Percentiles rank a stretch among this genome's conserved stretches.
These are phyloP conservation scores for Liriodendron chinense DNA, from an alignment of 164 flowering plant species.

Conservation along the genomic window DNA sequence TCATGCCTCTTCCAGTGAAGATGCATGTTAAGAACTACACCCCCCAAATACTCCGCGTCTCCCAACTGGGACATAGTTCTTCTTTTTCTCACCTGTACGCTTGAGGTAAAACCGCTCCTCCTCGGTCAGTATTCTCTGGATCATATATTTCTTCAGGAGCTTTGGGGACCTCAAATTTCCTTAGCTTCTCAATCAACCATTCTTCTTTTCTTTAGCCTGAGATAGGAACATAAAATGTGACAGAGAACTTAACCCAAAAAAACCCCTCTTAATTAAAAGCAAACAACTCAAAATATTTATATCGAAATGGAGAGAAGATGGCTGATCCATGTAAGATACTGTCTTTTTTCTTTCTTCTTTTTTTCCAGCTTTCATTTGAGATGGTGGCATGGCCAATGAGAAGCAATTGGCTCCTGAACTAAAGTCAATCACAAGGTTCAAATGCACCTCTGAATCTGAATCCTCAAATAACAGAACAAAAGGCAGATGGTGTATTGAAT, in stretches of 20 bases:
- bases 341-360: not conserved
- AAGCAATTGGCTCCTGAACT: no score
- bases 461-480: no score
- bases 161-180: conserved; percentile 68
- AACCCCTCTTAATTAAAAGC: not conserved
- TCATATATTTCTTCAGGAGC: conserved; percentile 61
- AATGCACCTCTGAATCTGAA: no score
- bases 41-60: conserved; percentile 95
- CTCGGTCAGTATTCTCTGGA: conserved; percentile 86
- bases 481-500: no score
- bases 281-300: not conserved
- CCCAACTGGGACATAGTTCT: conserved; percentile 83
- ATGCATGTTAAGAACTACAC: conserved; percentile 97
- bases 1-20: conserved; percentile 95
- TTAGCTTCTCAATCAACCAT: conserved; percentile 89
- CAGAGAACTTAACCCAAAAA: not conserved
- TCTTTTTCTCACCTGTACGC: conserved; percentile 92
- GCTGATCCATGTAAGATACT: not conserved
- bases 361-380: not conserved
- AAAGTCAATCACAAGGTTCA: no score
- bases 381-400: no score
- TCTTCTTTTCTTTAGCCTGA: conserved; percentile 88
- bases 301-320: not conserved
- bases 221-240: not conserved
- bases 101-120: conserved; percentile 86